A percentile compares a stretch with the other conserved stretches of the same genome.
Conservation (phyloP, 345 rosid genomes). For the Citrus hindsii region DNA sequence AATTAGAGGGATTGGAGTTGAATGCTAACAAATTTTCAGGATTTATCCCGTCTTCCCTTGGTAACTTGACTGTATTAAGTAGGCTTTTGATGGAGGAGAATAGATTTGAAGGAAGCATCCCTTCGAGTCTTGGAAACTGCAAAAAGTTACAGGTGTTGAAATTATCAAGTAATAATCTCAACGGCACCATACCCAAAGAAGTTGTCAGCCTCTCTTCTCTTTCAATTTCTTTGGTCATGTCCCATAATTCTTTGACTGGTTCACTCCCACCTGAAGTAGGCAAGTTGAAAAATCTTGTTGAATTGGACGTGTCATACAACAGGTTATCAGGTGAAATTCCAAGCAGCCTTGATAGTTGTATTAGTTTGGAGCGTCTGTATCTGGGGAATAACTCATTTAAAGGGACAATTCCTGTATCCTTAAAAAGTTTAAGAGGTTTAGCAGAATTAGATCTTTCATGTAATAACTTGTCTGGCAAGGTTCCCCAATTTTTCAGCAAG, state of each 20-base stretch:
- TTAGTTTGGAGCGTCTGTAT: background rate
- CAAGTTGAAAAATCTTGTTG: background rate
- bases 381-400: constrained; percentile 14
- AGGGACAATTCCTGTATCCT: constrained; percentile 16
- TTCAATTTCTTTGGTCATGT: background rate
- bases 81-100: background rate
- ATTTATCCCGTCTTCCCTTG: background rate
- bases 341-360: background rate
- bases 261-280: background rate
- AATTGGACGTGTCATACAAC: background rate
- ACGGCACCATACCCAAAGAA: background rate
- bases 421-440: constrained; percentile 8
- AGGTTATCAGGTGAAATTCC: constrained; percentile 4
- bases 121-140: constrained; percentile 2
- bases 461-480: constrained; percentile 16
- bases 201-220: constrained; percentile 2
- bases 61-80: background rate
- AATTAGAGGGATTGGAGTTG: background rate
- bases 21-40: background rate
- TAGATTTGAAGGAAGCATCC: constrained; percentile 6
- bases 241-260: constrained; percentile 1
- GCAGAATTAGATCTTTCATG: constrained; percentile 12
- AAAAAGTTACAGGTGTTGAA: background rate
- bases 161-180: constrained; percentile 1
- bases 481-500: constrained; percentile 13